Evolutionary conservation across 805 yeast genomes (phyloP).

Genomic region (Kurtzmaniella cleridarum): DNA sequence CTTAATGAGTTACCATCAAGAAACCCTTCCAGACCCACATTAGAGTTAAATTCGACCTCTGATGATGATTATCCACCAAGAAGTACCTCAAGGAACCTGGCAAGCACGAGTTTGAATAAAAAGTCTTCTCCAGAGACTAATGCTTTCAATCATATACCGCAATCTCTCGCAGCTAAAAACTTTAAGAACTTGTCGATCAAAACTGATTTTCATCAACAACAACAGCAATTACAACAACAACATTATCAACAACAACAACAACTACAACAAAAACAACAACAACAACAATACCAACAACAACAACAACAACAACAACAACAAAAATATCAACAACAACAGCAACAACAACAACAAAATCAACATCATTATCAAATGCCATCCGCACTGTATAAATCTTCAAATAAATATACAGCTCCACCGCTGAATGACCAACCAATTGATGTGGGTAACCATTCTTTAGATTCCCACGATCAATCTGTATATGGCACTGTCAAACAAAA

Average conservation of each 20-base stretch:
- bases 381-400: background rate
- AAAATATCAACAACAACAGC: slow-evolving; percentile 2
- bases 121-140: slow-evolving; percentile 4
- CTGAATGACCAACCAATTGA: background rate
- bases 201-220: background rate
- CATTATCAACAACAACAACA: slow-evolving; percentile 4
- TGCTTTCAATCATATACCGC: slow-evolving; percentile 13
- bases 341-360: slow-evolving; percentile 1
- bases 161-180: slow-evolving; percentile 7
- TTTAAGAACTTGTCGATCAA: slow-evolving; percentile 19
- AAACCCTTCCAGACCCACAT: background rate
- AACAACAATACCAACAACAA: slow-evolving; percentile 4
- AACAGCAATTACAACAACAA: background rate
- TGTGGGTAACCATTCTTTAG: background rate
- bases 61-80: slow-evolving; percentile 2
- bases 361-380: background rate
- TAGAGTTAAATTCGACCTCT: background rate
- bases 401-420: background rate
- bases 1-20: background rate
- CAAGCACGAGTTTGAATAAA: background rate
- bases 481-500: background rate
- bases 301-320: slow-evolving; percentile 6
- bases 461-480: background rate
- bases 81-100: background rate
- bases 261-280: slow-evolving; percentile 2